Base-by-base conservation (phyloP, 2,329 filamentous ascomycete genomes). In the Fusarium torulosum region DNA sequence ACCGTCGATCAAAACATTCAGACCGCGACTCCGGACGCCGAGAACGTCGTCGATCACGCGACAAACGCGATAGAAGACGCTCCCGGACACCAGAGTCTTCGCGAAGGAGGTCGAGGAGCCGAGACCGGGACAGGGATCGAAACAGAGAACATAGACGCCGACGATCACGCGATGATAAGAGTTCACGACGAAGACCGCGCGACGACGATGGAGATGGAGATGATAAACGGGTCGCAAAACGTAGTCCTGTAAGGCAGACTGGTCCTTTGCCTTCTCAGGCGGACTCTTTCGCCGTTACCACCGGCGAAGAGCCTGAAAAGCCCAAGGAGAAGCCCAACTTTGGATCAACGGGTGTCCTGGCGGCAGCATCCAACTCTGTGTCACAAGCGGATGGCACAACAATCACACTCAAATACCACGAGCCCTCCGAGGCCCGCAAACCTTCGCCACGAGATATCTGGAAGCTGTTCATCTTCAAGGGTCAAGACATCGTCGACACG, bases 401-500 rank as follows among this genome's bases (percentile, higher is more conserved):
- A 21, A 89, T 97, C 54, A 88, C 93, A 4, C 86, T 99, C 45
- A 98, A 98, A 82, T 99, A 99, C 79, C 92, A 97, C 80, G 96
- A 99, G 79, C 96, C 96, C 2, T 82, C 93, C 13, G 96, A 99
- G 81, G 93, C 95, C 49, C 91, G 96, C 60, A 97, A 97, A 72
- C 93, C 96, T 0, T 85, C 94, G 0, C 75, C 90, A 1, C 90
- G 88, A 54, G 89, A 96, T 70, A 82, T 88, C 58, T 99, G 95
- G 95, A 92, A 92, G 62, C 83, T 99, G 46, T 98, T 96, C 76
- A 87, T 97, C 21, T 99, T 99, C 86, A 97, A 97, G 75, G 92
- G 89, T 13, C 79, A 85, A 27, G 91, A 94, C 57, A 85, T 96
- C 4, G 78, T 97, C 33, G 93, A 97, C 75, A 96, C 93, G 2